Evolutionary conservation across 306 rosid species (phyloP).

Genomic region (Casuarina cunninghamiana): DNA sequence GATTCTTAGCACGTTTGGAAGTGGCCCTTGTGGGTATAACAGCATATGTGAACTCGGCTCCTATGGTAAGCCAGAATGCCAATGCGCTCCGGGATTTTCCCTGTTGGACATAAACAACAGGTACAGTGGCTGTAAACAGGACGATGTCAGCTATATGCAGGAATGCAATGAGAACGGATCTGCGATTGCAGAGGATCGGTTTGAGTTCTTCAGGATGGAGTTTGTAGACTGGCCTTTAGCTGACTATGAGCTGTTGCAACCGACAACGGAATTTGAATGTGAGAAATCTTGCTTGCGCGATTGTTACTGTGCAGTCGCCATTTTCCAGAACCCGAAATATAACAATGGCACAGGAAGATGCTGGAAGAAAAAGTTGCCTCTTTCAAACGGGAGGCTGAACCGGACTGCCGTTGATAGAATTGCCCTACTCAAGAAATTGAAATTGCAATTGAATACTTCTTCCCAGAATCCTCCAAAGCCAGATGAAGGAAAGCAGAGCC

Average conservation of each 20-base stretch:
- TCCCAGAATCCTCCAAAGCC: neutral
- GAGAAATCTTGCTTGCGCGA: neutral
- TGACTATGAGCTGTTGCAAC: neutral
- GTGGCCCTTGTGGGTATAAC: slow-evolving; percentile 14
- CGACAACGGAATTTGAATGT: slow-evolving; percentile 4
- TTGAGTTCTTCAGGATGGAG: neutral
- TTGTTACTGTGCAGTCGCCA: slow-evolving; percentile 2
- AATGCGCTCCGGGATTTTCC: neutral
- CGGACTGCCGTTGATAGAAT: neutral
- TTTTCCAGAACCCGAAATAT: neutral
- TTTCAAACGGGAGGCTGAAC: slow-evolving; percentile 8
- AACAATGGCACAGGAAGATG: neutral
- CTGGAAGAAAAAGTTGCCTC: slow-evolving; percentile 2
- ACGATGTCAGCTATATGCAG: neutral
- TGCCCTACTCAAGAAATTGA: neutral
- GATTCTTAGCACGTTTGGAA: neutral
- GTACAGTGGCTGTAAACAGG: slow-evolving; percentile 7
- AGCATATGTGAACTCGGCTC: neutral
- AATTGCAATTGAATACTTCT: neutral
- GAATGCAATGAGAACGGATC: neutral
- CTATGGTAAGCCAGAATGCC: neutral
- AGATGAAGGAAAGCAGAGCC: neutral
- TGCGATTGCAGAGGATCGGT: neutral
- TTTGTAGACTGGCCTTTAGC: slow-evolving; percentile 2
- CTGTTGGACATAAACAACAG: neutral